A percentile compares a stretch with the other conserved stretches of the same genome.
Evolutionary conservation across 129 eudicot genomes (phyloP).

Genomic region (Chrysanthemum seticuspe): DNA sequence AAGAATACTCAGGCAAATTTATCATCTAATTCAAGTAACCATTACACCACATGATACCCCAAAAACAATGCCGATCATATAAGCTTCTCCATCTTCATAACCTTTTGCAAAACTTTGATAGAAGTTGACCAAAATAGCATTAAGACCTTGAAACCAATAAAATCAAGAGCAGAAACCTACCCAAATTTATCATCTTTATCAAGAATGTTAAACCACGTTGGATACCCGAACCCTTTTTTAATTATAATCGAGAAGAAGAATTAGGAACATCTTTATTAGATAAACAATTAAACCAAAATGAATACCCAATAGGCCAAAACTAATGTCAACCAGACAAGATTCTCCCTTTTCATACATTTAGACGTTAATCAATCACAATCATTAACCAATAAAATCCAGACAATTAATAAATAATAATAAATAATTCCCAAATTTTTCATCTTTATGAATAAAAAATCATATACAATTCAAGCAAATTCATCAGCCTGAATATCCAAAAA

Average conservation of each 20-base stretch:
- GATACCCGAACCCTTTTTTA: too few relatives aligned
- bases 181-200: slow-evolving; percentile 20
- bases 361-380: too few relatives aligned
- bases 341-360: not conserved
- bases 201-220: not conserved
- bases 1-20: slow-evolving; percentile 7
- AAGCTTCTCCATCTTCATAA: not conserved
- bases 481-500: too few relatives aligned
- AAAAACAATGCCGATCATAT: slow-evolving; percentile 10
- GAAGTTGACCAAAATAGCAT: not conserved
- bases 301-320: slow-evolving; percentile 3
- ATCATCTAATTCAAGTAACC: slow-evolving; percentile 11
- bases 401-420: too few relatives aligned
- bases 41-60: not conserved
- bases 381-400: too few relatives aligned
- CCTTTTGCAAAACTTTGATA: not conserved
- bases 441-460: too few relatives aligned
- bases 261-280: too few relatives aligned
- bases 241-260: too few relatives aligned
- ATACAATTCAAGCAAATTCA: too few relatives aligned
- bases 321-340: not conserved
- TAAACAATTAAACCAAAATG: not conserved
- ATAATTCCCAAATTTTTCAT: too few relatives aligned
- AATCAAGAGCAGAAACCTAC: not conserved
- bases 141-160: not conserved